Base-by-base conservation (phyloP, 257 asterid genomes). In the Capsicum chinense region DNA sequence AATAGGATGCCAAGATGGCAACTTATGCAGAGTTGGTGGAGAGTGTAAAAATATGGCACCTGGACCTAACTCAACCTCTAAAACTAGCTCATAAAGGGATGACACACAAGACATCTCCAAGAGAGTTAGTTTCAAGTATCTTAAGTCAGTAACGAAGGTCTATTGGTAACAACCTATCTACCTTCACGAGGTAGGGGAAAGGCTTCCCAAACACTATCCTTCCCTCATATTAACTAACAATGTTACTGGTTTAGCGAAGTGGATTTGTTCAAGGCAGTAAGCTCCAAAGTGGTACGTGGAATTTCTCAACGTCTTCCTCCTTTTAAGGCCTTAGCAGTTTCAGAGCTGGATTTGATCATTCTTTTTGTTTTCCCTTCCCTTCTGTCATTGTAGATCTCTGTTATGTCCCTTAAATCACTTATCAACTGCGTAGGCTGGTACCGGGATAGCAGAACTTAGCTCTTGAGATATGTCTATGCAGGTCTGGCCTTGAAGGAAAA, bases 401-500 rank as follows among this genome's bases (percentile, higher is more conserved):
- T 64, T 78, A 56, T 69, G 35, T 60, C 44, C 21, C 81, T 57
- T 54, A 47, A 71, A 79, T 56, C 83, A 81, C 79, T 56, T 88
- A 85, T 83, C 44, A 44, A 63, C 56, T 64, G 5, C 87, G 89
- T 91, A 95, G 99, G 99, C 99, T 86, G 99, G 99, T 83, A 95
- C 97, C 59, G 99, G 99, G 71, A 95, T 95, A 79, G 99, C 99
- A 50, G 98, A 95, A 88, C 95, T 95, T 95, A 86, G 99, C 99
- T 83, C 93, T 91, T 84, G 95, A 94, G 89, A 39, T 39, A 95
- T 95, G 60, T 93, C 99, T 35, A 95, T 92, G 87, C 94, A 95
- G 99, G 99, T 95, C 42, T 83, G 81, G 59, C 21, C 56, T 83
- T 48, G 64, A 83, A 42, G 26, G 79, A 21, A 84, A 84, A n/a